These are phyloP conservation scores for Plasmodium fragile DNA, from an alignment of 169 alveolate species.

Conservation along the genomic window DNA sequence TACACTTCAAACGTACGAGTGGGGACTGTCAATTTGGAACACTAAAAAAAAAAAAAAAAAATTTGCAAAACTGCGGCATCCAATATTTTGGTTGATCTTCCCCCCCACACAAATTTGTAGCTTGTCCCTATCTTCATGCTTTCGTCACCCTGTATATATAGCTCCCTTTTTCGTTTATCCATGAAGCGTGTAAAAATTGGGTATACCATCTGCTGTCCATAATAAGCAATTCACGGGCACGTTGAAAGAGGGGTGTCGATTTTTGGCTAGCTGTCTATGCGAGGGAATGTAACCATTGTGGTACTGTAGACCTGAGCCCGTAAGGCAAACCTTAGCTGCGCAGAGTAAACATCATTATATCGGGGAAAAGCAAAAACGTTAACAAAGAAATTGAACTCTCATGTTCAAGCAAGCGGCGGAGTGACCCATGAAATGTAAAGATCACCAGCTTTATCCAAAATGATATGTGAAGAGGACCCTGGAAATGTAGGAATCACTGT, in stretches of 20 bases:
- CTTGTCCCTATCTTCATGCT: neutral
- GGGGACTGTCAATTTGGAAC: neutral
- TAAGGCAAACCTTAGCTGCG: neutral
- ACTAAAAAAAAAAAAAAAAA: too few relatives aligned
- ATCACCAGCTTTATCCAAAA: neutral
- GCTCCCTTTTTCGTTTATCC: neutral
- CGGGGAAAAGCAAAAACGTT: neutral
- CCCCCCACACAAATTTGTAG: neutral
- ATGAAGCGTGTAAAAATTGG: neutral
- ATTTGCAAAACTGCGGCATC: neutral
- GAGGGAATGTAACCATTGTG: neutral
- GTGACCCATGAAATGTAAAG: neutral
- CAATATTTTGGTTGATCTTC: neutral
- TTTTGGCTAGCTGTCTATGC: neutral
- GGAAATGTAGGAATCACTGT: neutral
- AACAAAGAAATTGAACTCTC: neutral
- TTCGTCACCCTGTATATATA: neutral
- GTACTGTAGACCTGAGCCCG: neutral
- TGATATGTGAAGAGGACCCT: neutral
- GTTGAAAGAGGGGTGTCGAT: neutral
- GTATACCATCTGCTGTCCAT: neutral
- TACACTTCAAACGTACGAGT: neutral
- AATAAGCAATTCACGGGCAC: neutral
- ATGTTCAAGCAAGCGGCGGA: neutral
- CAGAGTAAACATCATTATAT: neutral